phyloP scores from a whole-genome alignment of 2,329 filamentous ascomycete species.

The Colletotrichum sp. region DNA sequence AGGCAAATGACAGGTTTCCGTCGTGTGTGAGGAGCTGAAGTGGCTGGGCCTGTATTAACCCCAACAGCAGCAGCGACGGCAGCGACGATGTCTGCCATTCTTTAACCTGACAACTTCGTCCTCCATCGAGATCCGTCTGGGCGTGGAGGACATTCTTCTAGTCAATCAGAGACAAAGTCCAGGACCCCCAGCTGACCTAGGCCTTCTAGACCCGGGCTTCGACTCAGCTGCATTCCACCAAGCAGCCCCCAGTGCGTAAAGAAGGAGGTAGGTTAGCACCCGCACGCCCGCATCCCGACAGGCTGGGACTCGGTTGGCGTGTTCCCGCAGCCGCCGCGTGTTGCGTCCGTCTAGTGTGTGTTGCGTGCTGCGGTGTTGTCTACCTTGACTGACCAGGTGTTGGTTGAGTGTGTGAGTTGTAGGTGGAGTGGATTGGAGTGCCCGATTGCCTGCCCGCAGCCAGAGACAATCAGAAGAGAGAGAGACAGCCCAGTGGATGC shows the following conservation, averaged over 20 bases:
- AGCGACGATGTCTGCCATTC: not conserved
- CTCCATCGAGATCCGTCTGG: not conserved
- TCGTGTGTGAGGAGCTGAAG: not conserved
- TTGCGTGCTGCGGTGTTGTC: not conserved
- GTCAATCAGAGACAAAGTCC: not conserved
- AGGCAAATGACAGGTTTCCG: not conserved
- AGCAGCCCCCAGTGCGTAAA: not conserved
- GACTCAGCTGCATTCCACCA: not conserved
- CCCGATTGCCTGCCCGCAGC: not conserved
- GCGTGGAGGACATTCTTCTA: not conserved
- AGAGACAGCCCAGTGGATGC: not conserved
- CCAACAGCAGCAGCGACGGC: not conserved
- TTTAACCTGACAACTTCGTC: not conserved
- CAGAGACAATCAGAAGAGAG: too few species aligned
- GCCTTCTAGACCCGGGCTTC: not conserved
- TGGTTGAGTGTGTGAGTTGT: not conserved
- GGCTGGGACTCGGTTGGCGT: constrained; percentile 1
- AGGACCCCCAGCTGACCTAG: not conserved
- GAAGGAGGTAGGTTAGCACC: not conserved
- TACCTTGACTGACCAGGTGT: not conserved
- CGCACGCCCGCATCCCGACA: constrained; percentile 12
- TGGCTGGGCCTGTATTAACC: not conserved
- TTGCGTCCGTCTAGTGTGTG: not conserved
- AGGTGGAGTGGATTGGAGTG: not conserved
- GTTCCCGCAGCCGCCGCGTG: not conserved